Percentiles rank a stretch among this genome's conserved stretches.
phyloP scores from a whole-genome alignment of 140 eudicot species.

The Flaveria floridana region DNA sequence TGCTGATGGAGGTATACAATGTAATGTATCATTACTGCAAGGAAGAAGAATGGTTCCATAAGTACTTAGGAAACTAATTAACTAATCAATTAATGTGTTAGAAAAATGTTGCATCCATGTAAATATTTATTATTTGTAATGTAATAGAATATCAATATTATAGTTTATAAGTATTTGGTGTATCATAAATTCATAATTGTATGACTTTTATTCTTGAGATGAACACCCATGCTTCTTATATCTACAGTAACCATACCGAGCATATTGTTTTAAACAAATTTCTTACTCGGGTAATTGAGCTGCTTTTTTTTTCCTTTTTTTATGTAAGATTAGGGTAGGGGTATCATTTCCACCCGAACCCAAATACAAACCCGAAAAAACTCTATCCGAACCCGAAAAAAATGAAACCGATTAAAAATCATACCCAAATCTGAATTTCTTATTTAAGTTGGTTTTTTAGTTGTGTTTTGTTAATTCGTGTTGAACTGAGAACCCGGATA shows the following conservation, averaged over 20 bases:
- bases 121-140: conserved; percentile 30
- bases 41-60: conserved; percentile 62
- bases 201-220: neutral
- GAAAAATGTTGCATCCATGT: conserved; percentile 21
- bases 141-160: conserved; percentile 16
- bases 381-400: too few species aligned
- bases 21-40: conserved; percentile 62
- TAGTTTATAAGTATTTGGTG: conserved; percentile 5
- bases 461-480: too few species aligned
- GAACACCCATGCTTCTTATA: neutral
- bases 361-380: too few species aligned
- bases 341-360: too few species aligned
- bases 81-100: conserved; percentile 2
- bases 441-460: too few species aligned
- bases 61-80: conserved; percentile 40
- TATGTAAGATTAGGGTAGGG: neutral
- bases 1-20: conserved; percentile 84
- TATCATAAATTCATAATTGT: neutral
- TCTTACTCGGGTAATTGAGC: neutral
- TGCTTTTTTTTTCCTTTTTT: too few species aligned
- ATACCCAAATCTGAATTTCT: too few species aligned
- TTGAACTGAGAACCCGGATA: too few species aligned
- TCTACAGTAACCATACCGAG: neutral
- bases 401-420: too few species aligned
- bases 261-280: neutral